A percentile compares a stretch with the other conserved stretches of the same genome.
Evolutionary conservation across 495 filamentous ascomycete species (phyloP).

Genomic region (Mytilinidion resinicola): DNA sequence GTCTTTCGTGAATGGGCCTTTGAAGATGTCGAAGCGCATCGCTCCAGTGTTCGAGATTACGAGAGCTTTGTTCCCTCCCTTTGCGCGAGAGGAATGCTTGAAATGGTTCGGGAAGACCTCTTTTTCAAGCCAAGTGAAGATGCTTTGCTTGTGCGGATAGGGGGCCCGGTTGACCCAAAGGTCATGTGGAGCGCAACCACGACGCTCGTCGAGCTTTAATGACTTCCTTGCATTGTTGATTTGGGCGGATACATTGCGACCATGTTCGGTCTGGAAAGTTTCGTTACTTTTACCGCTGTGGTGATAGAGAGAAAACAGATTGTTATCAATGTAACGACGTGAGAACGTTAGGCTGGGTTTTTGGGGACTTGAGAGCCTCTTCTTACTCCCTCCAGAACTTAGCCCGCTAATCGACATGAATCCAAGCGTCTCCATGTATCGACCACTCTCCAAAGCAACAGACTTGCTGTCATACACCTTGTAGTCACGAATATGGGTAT

Average conservation of each 20-base stretch:
- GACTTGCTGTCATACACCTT: constrained; percentile 72
- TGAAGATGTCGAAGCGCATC: constrained; percentile 91
- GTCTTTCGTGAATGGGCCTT: constrained; percentile 83
- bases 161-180: constrained; percentile 72
- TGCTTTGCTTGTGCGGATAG: constrained; percentile 62
- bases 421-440: constrained; percentile 97
- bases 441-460: constrained; percentile 78
- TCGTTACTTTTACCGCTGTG: constrained; percentile 64
- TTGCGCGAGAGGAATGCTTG: constrained; percentile 34
- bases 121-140: constrained; percentile 75
- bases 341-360: constrained; percentile 51
- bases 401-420: constrained; percentile 84
- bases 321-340: constrained; percentile 91
- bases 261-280: constrained; percentile 74
- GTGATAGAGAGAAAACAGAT: constrained; percentile 75
- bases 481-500: constrained; percentile 85
- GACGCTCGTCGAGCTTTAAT: constrained; percentile 63
- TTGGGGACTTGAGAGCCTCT: constrained; percentile 30
- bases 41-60: constrained; percentile 83
- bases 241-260: constrained; percentile 62
- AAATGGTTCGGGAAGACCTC: constrained; percentile 63
- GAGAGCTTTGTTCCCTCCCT: constrained; percentile 51
- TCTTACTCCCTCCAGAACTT: constrained; percentile 35
- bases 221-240: constrained; percentile 64
- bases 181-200: constrained; percentile 77